Evolutionary conservation across 345 rosid genomes (phyloP).

Genomic region (Rhodamnia rubescens): DNA sequence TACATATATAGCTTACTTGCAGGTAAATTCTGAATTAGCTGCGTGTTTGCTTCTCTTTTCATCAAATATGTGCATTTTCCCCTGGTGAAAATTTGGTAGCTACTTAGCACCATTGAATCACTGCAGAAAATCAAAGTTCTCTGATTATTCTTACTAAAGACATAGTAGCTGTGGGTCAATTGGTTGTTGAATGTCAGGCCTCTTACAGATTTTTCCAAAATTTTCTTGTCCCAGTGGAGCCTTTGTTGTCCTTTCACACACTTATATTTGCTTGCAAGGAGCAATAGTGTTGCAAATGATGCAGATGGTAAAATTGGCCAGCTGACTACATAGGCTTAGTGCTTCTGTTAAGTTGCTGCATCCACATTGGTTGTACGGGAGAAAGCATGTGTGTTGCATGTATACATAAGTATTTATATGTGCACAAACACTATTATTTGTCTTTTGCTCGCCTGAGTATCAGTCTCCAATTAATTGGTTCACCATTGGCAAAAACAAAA

Average conservation of each 20-base stretch:
- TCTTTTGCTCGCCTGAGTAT: not conserved
- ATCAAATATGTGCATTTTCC: not conserved
- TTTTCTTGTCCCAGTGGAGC: not conserved
- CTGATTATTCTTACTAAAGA: not conserved
- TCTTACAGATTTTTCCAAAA: not conserved
- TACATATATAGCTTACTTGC: conserved; percentile 83
- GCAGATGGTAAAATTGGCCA: not conserved
- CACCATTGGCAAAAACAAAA: not conserved
- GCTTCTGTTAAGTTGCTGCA: not conserved
- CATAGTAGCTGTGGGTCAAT: not conserved
- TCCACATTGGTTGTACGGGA: not conserved
- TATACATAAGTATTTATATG: not conserved
- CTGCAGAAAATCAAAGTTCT: not conserved
- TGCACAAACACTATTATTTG: not conserved
- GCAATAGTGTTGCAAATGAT: not conserved
- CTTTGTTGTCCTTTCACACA: not conserved
- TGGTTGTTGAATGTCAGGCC: not conserved
- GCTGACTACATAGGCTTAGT: not conserved
- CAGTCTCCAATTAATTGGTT: not conserved
- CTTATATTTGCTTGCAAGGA: not conserved
- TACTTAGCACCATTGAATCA: not conserved
- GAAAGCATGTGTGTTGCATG: not conserved
- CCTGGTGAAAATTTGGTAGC: not conserved
- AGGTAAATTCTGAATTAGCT: conserved; percentile 21
- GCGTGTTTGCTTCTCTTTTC: not conserved